Evolutionary conservation across 2,329 filamentous ascomycete genomes (phyloP).

Genomic region (Xylaria sp.): DNA sequence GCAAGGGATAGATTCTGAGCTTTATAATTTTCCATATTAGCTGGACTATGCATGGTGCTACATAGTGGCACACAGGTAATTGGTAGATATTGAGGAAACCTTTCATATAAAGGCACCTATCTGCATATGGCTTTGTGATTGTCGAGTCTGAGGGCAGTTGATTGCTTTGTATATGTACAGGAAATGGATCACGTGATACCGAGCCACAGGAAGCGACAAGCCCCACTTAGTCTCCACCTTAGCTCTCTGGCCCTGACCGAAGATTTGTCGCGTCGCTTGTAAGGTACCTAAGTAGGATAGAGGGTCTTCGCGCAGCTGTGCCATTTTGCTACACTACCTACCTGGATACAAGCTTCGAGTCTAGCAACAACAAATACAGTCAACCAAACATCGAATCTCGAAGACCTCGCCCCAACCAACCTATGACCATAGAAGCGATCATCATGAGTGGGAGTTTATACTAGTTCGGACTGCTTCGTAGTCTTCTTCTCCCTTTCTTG

Average conservation of each 20-base stretch:
- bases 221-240: conserved; percentile 30
- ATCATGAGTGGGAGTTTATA: conserved; percentile 14
- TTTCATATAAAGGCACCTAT: too few species aligned
- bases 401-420: neutral
- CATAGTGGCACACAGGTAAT: too few species aligned
- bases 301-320: conserved; percentile 8
- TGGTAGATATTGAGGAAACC: too few species aligned
- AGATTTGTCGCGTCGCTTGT: conserved; percentile 25
- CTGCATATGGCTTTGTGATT: too few species aligned
- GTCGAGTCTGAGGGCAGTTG: neutral
- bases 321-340: neutral
- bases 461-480: conserved; percentile 5
- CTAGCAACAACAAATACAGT: neutral
- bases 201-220: conserved; percentile 7
- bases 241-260: conserved; percentile 26
- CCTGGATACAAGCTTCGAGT: neutral
- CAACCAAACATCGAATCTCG: neutral
- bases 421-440: neutral
- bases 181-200: neutral
- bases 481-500: neutral
- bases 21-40: neutral
- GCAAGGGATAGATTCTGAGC: neutral
- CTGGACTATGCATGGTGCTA: too few species aligned
- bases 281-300: too few species aligned
- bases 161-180: neutral